Base-by-base conservation (phyloP, 2,329 filamentous ascomycete genomes). In the Alternaria triticina region DNA sequence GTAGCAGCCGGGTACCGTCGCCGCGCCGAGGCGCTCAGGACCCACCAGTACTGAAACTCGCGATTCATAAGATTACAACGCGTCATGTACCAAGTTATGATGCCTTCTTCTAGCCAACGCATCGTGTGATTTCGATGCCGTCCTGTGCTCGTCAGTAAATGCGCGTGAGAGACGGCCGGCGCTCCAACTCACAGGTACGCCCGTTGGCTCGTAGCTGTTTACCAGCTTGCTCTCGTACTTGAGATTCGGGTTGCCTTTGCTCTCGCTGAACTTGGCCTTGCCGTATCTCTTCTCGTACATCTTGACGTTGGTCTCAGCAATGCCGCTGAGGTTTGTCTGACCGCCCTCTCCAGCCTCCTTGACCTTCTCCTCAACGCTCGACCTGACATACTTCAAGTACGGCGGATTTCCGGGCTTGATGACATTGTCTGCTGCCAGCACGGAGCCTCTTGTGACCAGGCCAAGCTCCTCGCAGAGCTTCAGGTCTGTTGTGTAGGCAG, bases 391-490 rank as follows among this genome's bases (percentile, higher is more conserved):
- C 69, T 89, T 86, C 50, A 91, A 79, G 71, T 92, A 92, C 1
- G 86, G 86, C 5, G 90, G 90, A 69, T 91, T 92, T 1, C 90
- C 90, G 1, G 90, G 90, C 72, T 87, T 88, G 72, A 92, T 87
- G 56, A 92, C 86, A 73, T 93, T 93, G 73, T 93, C 90, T 2
- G 90, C 90, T 0, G 86, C 89, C 20, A 91, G 79, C 0, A 91
- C 85, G 1, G 86, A 86, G 0, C 91, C 91, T 0, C 85, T 83
- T 0, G 82, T 83, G 4, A 96, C 83, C 36, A 95, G 76, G 0
- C 85, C 86, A 6, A 94, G 81, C 43, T 91, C 85, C 80, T 96
- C 92, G 74, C 90, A 92, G 0, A 94, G 84, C 80, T 93, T 93
- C 64, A 95, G 79, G 71, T 96, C 93, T 0, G 87, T 85, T 1